Percentiles rank a stretch among this genome's conserved stretches.
These are phyloP conservation scores for Lentinula raphanica DNA, from an alignment of 768 basidiomycete genomes.

Conservation along the genomic window DNA sequence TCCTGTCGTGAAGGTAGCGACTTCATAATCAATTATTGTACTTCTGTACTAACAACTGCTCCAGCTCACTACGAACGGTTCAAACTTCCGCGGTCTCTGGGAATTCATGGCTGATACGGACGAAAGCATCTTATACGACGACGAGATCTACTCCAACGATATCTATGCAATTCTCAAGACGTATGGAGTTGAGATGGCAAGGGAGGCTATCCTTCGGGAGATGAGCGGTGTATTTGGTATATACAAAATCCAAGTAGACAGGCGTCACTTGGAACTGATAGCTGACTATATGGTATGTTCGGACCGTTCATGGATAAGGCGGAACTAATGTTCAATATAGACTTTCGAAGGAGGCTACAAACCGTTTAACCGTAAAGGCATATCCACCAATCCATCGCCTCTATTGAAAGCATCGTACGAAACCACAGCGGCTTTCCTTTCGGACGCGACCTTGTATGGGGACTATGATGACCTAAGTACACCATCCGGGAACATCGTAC, in stretches of 20 bases:
- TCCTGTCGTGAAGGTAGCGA: conserved; percentile 40
- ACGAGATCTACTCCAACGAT: conserved; percentile 89
- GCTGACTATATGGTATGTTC: conserved; percentile 95
- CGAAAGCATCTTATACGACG: conserved; percentile 64
- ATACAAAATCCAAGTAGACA: conserved; percentile 94
- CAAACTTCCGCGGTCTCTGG: conserved; percentile 91
- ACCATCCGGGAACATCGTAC: conserved; percentile 87
- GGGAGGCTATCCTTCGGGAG: conserved; percentile 85
- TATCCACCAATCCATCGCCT: conserved; percentile 90
- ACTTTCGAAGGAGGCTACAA: conserved; percentile 98
- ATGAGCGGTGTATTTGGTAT: conserved; percentile 89
- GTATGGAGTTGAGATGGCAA: conserved; percentile 96
- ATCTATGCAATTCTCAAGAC: conserved; percentile 86
- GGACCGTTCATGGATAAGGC: background rate
- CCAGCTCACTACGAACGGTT: conserved; percentile 86
- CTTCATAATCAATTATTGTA: background rate
- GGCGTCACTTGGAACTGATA: conserved; percentile 90
- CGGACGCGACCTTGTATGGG: conserved; percentile 90
- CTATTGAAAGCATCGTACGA: conserved; percentile 97
- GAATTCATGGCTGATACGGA: conserved; percentile 49
- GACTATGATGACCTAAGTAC: conserved; percentile 92
- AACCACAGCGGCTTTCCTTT: conserved; percentile 89
- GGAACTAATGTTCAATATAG: conserved; percentile 32
- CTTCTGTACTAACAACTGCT: conserved; percentile 1
- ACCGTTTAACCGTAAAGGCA: conserved; percentile 95